Evolutionary conservation across 2,329 filamentous ascomycete species (phyloP), one percentile per base, ranked within the genome.

Genomic region (Fusarium burgessii): DNA sequence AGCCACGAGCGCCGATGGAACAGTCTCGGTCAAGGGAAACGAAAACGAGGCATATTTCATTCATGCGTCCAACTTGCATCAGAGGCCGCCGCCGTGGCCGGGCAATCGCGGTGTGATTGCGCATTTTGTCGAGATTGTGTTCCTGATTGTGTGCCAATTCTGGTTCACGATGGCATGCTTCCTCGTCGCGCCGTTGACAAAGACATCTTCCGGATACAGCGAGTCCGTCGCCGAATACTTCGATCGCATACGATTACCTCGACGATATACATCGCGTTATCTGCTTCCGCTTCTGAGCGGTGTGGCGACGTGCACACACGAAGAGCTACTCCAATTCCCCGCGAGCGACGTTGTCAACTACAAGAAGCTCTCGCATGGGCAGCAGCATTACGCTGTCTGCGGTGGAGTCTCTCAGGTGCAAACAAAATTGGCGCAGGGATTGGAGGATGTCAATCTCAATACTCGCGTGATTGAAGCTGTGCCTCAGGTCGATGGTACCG

Each of bases 81-180:
- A 82, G 66, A 73, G 84, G 18, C 82, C 83, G 1, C 83, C 86
- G 7, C 78, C 80, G 8, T 77, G 83, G 60, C 82, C 82, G 4
- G 80, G 82, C 1, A 79, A 75, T 7, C 78, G 79, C 5, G 75
- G 78, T 3, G 66, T 83, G 25, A 50, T 82, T n/a, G 46, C 73
- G 3, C 84, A 86, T 74, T 42, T 86, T 1, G 38, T 82, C 7
- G 84, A 88, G 66, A 77, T 83, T 0, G 40, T 82, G 10, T 80
- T 84, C 67, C 71, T 88, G 25, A 73, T 82, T 11, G 55, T 84
- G 1, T 88, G 84, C 68, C 86, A 89, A 66, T 70, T 81, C 32
- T 90, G 86, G 84, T 89, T 88, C 76, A 83, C 83, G 0, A 33
- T 84, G 6, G 87, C 84, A 35, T 88, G 85, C 73, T 86, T 88